Evolutionary conservation across 345 rosid genomes (phyloP), one percentile per base, ranked within the genome.

Genomic region (Brassica napus): DNA sequence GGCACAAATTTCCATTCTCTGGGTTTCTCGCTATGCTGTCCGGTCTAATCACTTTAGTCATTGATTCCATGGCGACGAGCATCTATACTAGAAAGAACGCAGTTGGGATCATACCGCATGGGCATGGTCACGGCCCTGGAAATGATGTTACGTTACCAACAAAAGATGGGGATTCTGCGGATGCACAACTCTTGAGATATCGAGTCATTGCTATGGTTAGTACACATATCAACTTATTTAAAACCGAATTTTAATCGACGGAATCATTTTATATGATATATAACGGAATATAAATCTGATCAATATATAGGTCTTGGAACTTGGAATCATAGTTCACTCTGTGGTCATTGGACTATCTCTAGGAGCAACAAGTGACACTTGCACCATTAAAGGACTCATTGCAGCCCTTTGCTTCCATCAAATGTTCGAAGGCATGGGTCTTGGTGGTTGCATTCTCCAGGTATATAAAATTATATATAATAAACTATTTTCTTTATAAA

Each of bases 321-420:
- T 89, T 12, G 98, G 98, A 23, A 93, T 91, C 12, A 79, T 91
- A 15, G 91, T 89, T 35, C 96, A 89, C 77, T 91, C 93, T 1
- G 86, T 91, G 44, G 93, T 93, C 59, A 91, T 91, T 59, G 94
- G 97, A 3, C 81, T 93, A 4, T 85, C 91, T 26, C 28, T 91
- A 68, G 93, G 98, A 47, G 91, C 98, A 34, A 86, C 98, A 7
- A 83, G 75, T 69, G 91, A 93, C 47, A 83, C 83, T 24, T 93
- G 97, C 85, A 73, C 85, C 73, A 93, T 93, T 65, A 87, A 80
- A 78, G 89, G 89, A 21, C 91, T 89, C 9, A 74, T 91, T 1
- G 92, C 94, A 34, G 98, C 98, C 32, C 90, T 91, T 59, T 93
- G 97, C 84, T 93, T 93, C 86, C 94, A 89, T 71, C 96, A 89